Evolutionary conservation across 371 early-diverging fungal genomes (phyloP), one percentile per base, ranked within the genome.

Genomic region (Batkoa obscura): DNA sequence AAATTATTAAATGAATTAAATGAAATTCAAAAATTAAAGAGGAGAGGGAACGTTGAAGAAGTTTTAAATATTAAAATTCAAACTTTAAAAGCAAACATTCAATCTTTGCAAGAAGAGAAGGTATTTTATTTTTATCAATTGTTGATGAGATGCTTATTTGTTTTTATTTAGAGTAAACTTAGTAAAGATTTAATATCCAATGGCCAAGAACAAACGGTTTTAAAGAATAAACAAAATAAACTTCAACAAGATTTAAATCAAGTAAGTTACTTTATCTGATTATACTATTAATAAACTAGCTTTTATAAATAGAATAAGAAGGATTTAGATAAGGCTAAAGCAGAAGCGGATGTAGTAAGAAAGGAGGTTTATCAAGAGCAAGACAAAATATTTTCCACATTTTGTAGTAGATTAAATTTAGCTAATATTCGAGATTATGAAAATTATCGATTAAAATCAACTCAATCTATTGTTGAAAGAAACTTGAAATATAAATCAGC

Each of bases 361-460:
- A 9, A 35, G 13, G 32, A 36, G 34, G 13, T 50, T 4, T 17
- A 23, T 12, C 13, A 13, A 6, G 35, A 36, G 15, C 51, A 91
- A 55, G 80, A 83, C 51, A 63, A 71, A 31, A 64, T 85, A 2
- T 97, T 94, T 70, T 74, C 71, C 0, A 70, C 71, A 0, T 89
- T 97, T 58, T 94, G 95, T 66, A 48, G 54, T 13, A 60, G 64
- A 2, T 76, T 87, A 37, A 73, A 76, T 2, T 76, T 94, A 1
- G 53, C 64, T 13, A 83, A 78, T 58, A 80, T 95, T 50, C 81
- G 88, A 5, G 93, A 88, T 56, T 94, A 87, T 62, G 86, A 95
- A 66, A 76, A 76, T 38, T 66, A 75, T 23, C 80, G 81, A 38
- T 72, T 85, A 12, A 73, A 77, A 17, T 61, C 79, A 1, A 68